A percentile compares a stretch with the other conserved stretches of the same genome.
Conservation (phyloP, 2,329 filamentous ascomycete genomes). For the Pseudopithomyces chartarum region DNA sequence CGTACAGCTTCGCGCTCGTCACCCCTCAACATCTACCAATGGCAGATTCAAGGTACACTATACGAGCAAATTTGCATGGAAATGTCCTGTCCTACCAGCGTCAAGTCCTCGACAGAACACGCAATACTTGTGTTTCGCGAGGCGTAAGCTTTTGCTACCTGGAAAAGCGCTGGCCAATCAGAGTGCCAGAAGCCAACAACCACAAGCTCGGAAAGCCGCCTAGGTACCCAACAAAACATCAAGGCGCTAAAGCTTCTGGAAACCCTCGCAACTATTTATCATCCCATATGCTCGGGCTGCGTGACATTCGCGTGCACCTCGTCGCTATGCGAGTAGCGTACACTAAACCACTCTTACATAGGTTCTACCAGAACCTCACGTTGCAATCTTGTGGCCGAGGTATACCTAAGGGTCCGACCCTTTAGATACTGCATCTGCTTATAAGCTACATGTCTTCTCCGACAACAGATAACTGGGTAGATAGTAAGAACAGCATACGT, state of each 20-base stretch:
- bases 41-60: not conserved
- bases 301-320: not conserved
- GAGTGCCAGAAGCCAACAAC: constrained; percentile 21
- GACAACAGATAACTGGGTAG: too few species aligned
- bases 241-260: constrained; percentile 11
- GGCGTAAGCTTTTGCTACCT: constrained; percentile 32
- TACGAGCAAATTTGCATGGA: not conserved
- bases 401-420: too few species aligned
- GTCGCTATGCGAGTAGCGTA: not conserved
- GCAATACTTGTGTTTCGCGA: constrained; percentile 21
- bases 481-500: too few species aligned
- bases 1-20: constrained; percentile 6
- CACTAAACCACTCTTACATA: not conserved
- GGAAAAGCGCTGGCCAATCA: constrained; percentile 28
- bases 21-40: constrained; percentile 8
- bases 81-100: constrained; percentile 2
- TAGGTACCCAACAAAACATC: constrained; percentile 31
- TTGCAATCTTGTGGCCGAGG: too few species aligned
- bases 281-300: not conserved
- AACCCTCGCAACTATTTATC: not conserved
- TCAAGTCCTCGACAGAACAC: constrained; percentile 1
- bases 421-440: too few species aligned
- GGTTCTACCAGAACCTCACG: too few species aligned
- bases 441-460: too few species aligned
- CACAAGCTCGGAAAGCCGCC: constrained; percentile 29